phyloP scores from a whole-genome alignment of 2,329 filamentous ascomycete genomes.

The Verticillium albo-atrum region DNA sequence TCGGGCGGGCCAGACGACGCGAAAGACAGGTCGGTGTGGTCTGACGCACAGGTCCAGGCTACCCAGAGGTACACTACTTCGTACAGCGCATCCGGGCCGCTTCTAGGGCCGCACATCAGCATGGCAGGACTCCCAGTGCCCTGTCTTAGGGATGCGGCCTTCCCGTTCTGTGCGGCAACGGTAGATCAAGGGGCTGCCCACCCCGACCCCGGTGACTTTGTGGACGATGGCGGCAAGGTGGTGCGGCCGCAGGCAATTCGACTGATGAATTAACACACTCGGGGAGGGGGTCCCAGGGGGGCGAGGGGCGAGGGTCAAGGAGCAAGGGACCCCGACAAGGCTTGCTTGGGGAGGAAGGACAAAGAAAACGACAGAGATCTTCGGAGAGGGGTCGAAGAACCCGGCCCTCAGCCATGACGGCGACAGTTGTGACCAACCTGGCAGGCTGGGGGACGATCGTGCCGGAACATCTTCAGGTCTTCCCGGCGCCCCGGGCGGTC shows the following conservation, averaged over 20 bases:
- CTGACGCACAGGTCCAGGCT: background rate
- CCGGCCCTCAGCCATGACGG: background rate
- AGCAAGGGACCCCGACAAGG: background rate
- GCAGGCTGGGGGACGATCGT: background rate
- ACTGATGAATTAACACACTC: background rate
- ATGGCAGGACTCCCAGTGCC: background rate
- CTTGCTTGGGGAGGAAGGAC: background rate
- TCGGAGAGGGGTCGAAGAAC: background rate
- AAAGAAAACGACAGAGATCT: background rate
- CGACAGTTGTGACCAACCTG: background rate
- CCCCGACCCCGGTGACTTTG: too few relatives aligned
- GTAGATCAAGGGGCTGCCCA: background rate
- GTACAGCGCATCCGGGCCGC: background rate
- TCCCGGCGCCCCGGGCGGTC: background rate
- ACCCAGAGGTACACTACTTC: background rate
- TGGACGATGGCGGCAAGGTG: background rate
- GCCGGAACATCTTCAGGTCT: background rate
- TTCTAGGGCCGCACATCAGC: background rate
- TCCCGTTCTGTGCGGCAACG: background rate
- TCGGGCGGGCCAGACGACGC: background rate
- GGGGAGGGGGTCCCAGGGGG: background rate
- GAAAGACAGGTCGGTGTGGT: background rate
- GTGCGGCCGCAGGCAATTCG: background rate
- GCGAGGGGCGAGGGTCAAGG: too few relatives aligned
- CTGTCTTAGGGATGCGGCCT: background rate